phyloP scores from a whole-genome alignment of 2,329 filamentous ascomycete species.

The Colletotrichum melonis region DNA sequence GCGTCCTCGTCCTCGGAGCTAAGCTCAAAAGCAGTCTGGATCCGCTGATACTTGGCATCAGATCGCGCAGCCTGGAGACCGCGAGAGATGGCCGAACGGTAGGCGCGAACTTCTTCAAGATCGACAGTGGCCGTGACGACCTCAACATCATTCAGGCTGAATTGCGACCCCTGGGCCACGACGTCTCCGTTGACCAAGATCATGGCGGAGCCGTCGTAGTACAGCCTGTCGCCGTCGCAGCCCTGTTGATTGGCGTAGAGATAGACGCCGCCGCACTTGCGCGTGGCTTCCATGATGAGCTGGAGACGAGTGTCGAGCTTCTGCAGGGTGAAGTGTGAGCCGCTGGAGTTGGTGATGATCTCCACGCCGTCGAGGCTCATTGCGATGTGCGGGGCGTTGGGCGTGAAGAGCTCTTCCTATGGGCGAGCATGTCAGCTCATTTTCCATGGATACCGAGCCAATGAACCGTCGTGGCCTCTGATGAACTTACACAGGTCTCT shows the following conservation, averaged over 20 bases:
- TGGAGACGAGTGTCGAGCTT: constrained; percentile 74
- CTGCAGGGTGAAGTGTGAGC: constrained; percentile 69
- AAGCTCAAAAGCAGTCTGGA: constrained; percentile 50
- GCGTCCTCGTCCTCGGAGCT: constrained; percentile 53
- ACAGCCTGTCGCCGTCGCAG: constrained; percentile 68
- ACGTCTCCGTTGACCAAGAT: constrained; percentile 73
- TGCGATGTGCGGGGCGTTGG: constrained; percentile 49
- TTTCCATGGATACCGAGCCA: background rate
- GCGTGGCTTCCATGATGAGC: constrained; percentile 74
- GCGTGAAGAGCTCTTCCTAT: constrained; percentile 70
- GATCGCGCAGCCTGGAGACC: constrained; percentile 66
- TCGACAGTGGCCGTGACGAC: constrained; percentile 75
- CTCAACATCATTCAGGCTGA: constrained; percentile 71
- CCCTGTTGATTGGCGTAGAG: constrained; percentile 66
- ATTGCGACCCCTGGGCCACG: constrained; percentile 50
- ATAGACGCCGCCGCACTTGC: constrained; percentile 54
- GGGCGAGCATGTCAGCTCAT: background rate
- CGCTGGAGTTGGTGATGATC: constrained; percentile 77
- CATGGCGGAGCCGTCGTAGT: constrained; percentile 65
- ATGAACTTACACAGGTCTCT: constrained; percentile 63
- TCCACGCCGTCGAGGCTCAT: constrained; percentile 68
- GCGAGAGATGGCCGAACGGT: constrained; percentile 66
- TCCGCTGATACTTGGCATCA: constrained; percentile 56
- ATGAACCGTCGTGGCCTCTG: background rate
- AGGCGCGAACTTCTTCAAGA: constrained; percentile 76